A percentile compares a stretch with the other conserved stretches of the same genome.
These are phyloP conservation scores for Ophiostoma quercus DNA, from an alignment of 2,329 filamentous ascomycete species.

Conservation along the genomic window DNA sequence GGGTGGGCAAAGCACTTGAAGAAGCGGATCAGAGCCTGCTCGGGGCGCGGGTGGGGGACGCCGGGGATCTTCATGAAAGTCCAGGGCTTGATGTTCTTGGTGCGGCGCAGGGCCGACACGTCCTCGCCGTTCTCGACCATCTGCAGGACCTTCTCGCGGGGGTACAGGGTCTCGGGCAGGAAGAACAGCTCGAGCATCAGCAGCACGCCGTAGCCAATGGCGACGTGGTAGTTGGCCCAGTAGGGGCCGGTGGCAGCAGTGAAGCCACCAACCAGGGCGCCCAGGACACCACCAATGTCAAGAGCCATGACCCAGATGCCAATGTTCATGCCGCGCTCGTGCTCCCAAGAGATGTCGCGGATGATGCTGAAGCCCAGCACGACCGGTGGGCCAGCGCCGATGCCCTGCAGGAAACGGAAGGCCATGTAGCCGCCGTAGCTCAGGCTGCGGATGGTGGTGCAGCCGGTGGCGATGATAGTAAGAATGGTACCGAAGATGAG, in stretches of 20 bases:
- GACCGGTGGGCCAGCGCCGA: slow-evolving; percentile 49
- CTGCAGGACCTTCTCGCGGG: slow-evolving; percentile 45
- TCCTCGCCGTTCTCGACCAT: slow-evolving; percentile 26
- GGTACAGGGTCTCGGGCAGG: slow-evolving; percentile 54
- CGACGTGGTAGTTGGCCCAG: slow-evolving; percentile 13
- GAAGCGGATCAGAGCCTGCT: slow-evolving; percentile 11
- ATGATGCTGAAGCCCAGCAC: slow-evolving; percentile 52
- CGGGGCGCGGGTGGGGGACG: slow-evolving; percentile 10
- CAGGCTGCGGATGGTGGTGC: slow-evolving; percentile 25
- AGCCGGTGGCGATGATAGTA: slow-evolving; percentile 34
- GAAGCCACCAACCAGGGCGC: slow-evolving; percentile 43
- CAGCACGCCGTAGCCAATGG: slow-evolving; percentile 34
- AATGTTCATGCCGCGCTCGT: slow-evolving; percentile 50
- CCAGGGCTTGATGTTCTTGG: not conserved
- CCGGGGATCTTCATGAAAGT: not conserved
- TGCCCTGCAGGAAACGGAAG: slow-evolving; percentile 54
- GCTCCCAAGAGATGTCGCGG: slow-evolving; percentile 52
- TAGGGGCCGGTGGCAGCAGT: slow-evolving; percentile 35
- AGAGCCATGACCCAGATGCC: slow-evolving; percentile 55
- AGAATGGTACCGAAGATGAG: slow-evolving; percentile 41
- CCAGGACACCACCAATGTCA: slow-evolving; percentile 45
- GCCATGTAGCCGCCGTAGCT: slow-evolving; percentile 50
- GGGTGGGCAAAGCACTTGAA: not conserved
- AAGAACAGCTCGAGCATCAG: slow-evolving; percentile 45
- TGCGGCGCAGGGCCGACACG: slow-evolving; percentile 37